Conservation (phyloP, 2,329 filamentous ascomycete genomes). For the Colletotrichum godetiae region DNA sequence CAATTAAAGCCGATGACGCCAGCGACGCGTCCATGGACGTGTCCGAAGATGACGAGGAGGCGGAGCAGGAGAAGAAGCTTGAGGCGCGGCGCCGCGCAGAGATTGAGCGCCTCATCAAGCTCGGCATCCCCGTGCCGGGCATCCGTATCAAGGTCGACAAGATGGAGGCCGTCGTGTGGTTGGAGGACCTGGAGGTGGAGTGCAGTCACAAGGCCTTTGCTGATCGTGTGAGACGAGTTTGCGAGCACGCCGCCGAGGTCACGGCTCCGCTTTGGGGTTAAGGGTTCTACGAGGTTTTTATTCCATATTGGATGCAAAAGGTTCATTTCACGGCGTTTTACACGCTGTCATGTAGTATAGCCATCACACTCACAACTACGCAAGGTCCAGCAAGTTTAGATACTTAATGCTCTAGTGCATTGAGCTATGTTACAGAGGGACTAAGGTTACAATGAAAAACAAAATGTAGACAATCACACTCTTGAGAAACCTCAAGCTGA, state of each 20-base stretch:
- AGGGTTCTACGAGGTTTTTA: background rate
- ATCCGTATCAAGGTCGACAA: slow-evolving; percentile 89
- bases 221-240: slow-evolving; percentile 87
- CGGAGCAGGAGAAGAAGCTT: slow-evolving; percentile 50
- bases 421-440: slow-evolving; percentile 37
- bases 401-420: slow-evolving; percentile 32
- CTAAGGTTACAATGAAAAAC: slow-evolving; percentile 35
- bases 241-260: slow-evolving; percentile 89
- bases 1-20: slow-evolving; percentile 42
- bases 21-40: slow-evolving; percentile 36
- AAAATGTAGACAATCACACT: slow-evolving; percentile 20
- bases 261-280: slow-evolving; percentile 78
- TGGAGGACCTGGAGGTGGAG: slow-evolving; percentile 92
- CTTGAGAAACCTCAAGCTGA: background rate
- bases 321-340: slow-evolving; percentile 3
- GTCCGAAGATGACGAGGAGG: slow-evolving; percentile 43
- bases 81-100: slow-evolving; percentile 73
- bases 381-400: background rate
- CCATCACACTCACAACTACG: slow-evolving; percentile 14
- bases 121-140: slow-evolving; percentile 92
- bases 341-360: slow-evolving; percentile 15
- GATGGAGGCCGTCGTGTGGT: slow-evolving; percentile 87
- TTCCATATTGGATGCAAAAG: background rate
- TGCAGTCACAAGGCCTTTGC: slow-evolving; percentile 81
- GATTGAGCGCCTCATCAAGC: slow-evolving; percentile 80